Conservation (phyloP, 306 rosid genomes). For the Prinsepia uniflora region DNA sequence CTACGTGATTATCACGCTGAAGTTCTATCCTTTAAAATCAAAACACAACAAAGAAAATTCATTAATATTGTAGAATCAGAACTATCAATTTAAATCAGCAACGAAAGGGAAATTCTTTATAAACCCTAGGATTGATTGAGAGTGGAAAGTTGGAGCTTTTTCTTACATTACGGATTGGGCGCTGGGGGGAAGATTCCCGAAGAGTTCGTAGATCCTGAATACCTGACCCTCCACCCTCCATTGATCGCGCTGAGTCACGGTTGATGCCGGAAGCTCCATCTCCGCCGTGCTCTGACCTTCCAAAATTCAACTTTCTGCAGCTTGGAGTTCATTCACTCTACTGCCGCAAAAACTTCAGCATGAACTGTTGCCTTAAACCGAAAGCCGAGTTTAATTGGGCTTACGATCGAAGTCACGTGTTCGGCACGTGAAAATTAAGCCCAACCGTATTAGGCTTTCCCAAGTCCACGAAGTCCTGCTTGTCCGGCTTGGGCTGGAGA, state of each 20-base stretch:
- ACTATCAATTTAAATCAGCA: neutral
- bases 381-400: neutral
- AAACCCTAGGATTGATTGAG: neutral
- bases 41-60: neutral
- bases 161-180: constrained; percentile 52
- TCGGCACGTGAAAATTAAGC: neutral
- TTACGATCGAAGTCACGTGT: neutral
- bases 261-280: constrained; percentile 35
- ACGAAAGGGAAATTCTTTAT: neutral
- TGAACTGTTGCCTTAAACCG: neutral
- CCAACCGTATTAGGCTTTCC: neutral
- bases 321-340: neutral
- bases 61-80: neutral
- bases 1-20: constrained; percentile 65
- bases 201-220: constrained; percentile 46
- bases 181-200: constrained; percentile 39
- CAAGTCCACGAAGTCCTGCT: too few relatives aligned
- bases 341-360: neutral
- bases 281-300: constrained; percentile 1
- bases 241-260: constrained; percentile 64
- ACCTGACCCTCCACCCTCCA: constrained; percentile 55
- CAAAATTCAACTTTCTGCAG: neutral
- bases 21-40: constrained; percentile 56
- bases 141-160: neutral
- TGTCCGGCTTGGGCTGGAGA: too few relatives aligned